Evolutionary conservation across 2,329 filamentous ascomycete genomes (phyloP), one percentile per base, ranked within the genome.

Genomic region (Calonectria naviculata): DNA sequence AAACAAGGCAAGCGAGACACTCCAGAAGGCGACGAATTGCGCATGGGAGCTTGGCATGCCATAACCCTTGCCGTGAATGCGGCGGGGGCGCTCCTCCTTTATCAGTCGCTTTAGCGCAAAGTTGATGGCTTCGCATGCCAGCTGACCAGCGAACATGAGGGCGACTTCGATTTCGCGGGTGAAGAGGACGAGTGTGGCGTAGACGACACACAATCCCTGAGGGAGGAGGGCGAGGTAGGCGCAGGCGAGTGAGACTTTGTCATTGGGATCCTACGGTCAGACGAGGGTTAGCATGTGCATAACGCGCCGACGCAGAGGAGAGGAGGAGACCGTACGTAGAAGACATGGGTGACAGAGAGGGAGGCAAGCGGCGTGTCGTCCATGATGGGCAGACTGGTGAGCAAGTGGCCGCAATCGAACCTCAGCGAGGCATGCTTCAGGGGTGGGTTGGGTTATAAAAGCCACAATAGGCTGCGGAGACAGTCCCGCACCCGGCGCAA

Each of bases 31-130:
- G 72, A 96, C 93, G 82, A 98, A 99, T 85, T 99, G 97, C 10
- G 97, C 94, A 84, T 99, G 97, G 42, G 95, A 98, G 52, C 86
- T 89, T 65, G 97, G 97, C 97, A 99, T 99, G 78, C 97, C 97
- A 81, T 99, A 99, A 74, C 97, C 97, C 83, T 97, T 97, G 67
- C 95, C 95, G 80, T 95, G 92, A 88, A 87, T 93, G 90, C 93
- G 93, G 73, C 88, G 90, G 31, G 97, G 97, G 61, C 97, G 90
- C 83, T 98, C 94, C 83, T 98, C 95, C 81, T 96, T 97, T 82
- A 99, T 96, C 73, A 95, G 87, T 29, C 97, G 90, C 87, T 99
- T 99, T 60, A 99, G 87, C 4, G 88, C 85, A 83, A 97, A 98
- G 84, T 99, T 99, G 78, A 97, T 85, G 31, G 90, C 95, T 83